Conservation (phyloP, 176 grass and related monocot species). For the Rhynchospora pubera region DNA sequence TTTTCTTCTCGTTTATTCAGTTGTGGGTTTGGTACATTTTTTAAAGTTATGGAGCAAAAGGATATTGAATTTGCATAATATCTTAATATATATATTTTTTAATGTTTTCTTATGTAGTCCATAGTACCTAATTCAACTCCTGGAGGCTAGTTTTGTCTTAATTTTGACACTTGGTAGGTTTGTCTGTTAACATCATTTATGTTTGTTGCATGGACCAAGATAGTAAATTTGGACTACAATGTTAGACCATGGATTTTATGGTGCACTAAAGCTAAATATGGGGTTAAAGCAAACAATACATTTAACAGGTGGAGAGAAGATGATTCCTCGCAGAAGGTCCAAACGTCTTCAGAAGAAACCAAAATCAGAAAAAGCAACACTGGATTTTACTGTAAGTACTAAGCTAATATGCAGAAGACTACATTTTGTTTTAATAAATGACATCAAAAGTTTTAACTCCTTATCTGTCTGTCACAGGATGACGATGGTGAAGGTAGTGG, state of each 20-base stretch:
- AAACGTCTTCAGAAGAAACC: conserved; percentile 39
- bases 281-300: background rate
- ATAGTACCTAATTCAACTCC: background rate
- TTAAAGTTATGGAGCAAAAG: background rate
- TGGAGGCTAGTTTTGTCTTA: background rate
- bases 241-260: background rate
- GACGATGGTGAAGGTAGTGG: conserved; percentile 24
- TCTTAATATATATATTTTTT: background rate
- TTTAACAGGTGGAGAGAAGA: conserved; percentile 22
- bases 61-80: background rate
- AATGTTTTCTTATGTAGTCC: background rate
- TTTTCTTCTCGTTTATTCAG: background rate
- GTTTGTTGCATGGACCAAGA: background rate
- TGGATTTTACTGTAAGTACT: conserved; percentile 12
- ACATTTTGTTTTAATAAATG: background rate
- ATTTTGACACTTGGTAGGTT: background rate
- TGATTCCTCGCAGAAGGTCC: conserved; percentile 34
- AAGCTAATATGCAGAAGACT: background rate
- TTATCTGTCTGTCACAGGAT: conserved; percentile 23
- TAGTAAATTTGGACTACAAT: background rate
- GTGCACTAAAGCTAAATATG: background rate
- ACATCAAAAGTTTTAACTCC: background rate
- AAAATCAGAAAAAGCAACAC: conserved; percentile 21
- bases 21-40: background rate
- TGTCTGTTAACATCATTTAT: background rate